Percentiles rank a stretch among this genome's conserved stretches.
Conservation (phyloP, 2,329 filamentous ascomycete genomes). For the Aureobasidium leucospermi region DNA sequence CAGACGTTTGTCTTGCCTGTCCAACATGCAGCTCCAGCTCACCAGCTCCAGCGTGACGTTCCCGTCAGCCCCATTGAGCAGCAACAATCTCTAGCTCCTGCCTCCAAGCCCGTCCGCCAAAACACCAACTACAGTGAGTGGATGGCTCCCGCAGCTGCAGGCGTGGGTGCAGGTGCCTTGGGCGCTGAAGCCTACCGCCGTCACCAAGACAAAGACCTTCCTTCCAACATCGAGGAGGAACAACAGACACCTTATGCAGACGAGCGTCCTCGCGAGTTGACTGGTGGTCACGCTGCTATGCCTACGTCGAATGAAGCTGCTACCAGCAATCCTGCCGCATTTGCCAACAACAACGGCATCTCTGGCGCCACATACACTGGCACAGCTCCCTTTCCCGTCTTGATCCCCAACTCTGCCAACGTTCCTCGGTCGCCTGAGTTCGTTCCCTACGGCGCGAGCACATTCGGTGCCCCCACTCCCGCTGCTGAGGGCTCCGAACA, state of each 20-base stretch:
- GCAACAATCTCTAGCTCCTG: conserved; percentile 25
- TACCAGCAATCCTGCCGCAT: background rate
- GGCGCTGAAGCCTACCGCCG: conserved; percentile 21
- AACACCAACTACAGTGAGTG: conserved; percentile 43
- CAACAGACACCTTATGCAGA: background rate
- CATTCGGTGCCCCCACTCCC: background rate
- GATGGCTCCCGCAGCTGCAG: conserved; percentile 44
- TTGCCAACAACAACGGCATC: background rate
- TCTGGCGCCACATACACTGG: conserved; percentile 2
- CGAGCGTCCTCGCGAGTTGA: background rate
- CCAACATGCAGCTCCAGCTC: conserved; percentile 11
- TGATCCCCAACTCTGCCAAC: background rate
- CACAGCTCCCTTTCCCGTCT: conserved; percentile 2
- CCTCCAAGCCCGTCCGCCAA: conserved; percentile 26
- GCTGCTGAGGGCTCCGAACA: background rate
- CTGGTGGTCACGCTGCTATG: conserved; percentile 1
- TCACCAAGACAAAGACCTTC: conserved; percentile 15
- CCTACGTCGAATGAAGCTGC: background rate
- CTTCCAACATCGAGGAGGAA: background rate
- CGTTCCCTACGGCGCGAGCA: background rate
- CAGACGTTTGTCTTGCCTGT: conserved; percentile 17
- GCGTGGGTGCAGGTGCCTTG: conserved; percentile 27
- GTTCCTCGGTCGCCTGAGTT: background rate
- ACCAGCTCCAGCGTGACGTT: conserved; percentile 18
- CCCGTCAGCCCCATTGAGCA: conserved; percentile 1